These are phyloP conservation scores for Lactarius evosmus DNA, from an alignment of 768 basidiomycete species.

Conservation along the genomic window DNA sequence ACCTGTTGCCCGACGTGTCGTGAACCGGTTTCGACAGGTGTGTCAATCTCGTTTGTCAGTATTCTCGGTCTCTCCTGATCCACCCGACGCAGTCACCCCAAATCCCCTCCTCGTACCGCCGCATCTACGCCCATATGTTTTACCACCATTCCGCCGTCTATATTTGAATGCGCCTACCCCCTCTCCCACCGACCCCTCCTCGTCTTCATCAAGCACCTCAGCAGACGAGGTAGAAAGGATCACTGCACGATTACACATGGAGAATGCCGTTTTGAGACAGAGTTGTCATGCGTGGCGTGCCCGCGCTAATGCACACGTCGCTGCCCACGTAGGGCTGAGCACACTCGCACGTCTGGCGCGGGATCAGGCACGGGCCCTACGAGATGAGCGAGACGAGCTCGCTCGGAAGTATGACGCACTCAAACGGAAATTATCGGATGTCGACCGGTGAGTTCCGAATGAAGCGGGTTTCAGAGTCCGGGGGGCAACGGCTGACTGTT, in stretches of 20 bases:
- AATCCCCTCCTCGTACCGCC: slow-evolving; percentile 18
- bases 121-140: slow-evolving; percentile 23
- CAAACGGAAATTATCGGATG: slow-evolving; percentile 26
- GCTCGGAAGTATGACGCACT: slow-evolving; percentile 21
- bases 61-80: not conserved
- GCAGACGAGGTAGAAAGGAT: slow-evolving; percentile 11
- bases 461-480: not conserved
- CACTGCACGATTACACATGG: slow-evolving; percentile 17
- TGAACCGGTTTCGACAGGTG: slow-evolving; percentile 17
- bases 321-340: slow-evolving; percentile 9
- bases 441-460: slow-evolving; percentile 21
- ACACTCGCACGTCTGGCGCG: slow-evolving; percentile 11
- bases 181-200: not conserved
- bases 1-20: slow-evolving; percentile 24
- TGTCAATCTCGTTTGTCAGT: not conserved
- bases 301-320: slow-evolving; percentile 20
- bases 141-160: slow-evolving; percentile 26
- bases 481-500: not conserved
- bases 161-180: slow-evolving; percentile 18
- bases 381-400: slow-evolving; percentile 21
- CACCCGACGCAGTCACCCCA: slow-evolving; percentile 6
- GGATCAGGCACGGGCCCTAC: slow-evolving; percentile 9
- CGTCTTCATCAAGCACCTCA: not conserved
- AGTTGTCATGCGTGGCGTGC: slow-evolving; percentile 23
- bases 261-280: slow-evolving; percentile 20